Percentiles rank a stretch among this genome's conserved stretches.
These are phyloP conservation scores for Zasmidium citrigriseum DNA, from an alignment of 2,329 filamentous ascomycete species.

Conservation along the genomic window DNA sequence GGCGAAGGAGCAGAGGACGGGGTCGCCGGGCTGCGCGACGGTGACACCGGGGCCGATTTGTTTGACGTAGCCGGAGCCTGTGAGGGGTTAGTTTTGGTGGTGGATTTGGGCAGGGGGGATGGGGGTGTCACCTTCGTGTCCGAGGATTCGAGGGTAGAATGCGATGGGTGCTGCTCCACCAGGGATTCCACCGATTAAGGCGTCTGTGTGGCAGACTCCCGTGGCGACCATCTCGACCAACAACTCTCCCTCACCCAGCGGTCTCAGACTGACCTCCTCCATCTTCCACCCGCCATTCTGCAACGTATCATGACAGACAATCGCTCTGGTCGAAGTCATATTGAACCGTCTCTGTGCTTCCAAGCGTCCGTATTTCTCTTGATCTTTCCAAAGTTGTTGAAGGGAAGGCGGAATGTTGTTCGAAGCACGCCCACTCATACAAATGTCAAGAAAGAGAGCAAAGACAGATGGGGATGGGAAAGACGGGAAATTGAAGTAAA, in stretches of 20 bases:
- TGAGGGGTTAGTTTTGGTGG: neutral
- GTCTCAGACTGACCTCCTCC: conserved; percentile 39
- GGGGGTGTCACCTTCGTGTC: conserved; percentile 60
- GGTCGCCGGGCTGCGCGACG: conserved; percentile 46
- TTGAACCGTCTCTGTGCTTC: conserved; percentile 4
- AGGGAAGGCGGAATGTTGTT: conserved; percentile 30
- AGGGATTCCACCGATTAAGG: conserved; percentile 46
- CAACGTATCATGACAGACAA: conserved; percentile 41
- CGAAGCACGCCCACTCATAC: conserved; percentile 25
- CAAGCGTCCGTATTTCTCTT: neutral
- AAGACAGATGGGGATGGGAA: conserved; percentile 9
- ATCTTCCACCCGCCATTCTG: conserved; percentile 43
- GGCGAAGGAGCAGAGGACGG: conserved; percentile 52
- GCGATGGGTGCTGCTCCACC: conserved; percentile 37
- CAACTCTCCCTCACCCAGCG: conserved; percentile 49
- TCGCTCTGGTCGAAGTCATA: conserved; percentile 36
- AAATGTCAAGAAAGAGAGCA: neutral
- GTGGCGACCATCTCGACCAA: conserved; percentile 55
- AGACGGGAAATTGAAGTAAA: conserved; percentile 1
- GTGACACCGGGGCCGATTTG: conserved; percentile 44
- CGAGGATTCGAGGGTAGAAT: conserved; percentile 51
- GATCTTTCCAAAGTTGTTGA: conserved; percentile 27
- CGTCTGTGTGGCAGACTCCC: conserved; percentile 59
- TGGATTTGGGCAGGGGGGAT: neutral
- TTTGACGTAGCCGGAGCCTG: conserved; percentile 51